Conservation (phyloP, 192 early-diverging fungal genomes). For the Phycomyces blakesleeanus region DNA sequence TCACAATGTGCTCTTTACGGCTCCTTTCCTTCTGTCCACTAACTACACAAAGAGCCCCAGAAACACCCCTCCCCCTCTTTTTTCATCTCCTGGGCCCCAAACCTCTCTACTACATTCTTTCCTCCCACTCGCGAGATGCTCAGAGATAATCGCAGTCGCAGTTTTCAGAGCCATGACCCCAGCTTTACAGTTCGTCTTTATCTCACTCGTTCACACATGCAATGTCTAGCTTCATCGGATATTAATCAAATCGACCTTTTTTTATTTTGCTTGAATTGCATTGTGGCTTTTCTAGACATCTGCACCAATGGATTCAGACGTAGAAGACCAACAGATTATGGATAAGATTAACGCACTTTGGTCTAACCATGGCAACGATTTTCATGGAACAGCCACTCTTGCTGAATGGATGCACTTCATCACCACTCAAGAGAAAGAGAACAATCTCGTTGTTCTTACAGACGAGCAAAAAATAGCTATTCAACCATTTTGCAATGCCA, state of each 20-base stretch:
- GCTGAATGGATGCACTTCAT: constrained; percentile 14
- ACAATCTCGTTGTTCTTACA: constrained; percentile 20
- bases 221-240: too few relatives aligned
- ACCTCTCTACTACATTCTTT: neutral
- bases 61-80: neutral
- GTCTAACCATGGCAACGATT: neutral
- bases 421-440: constrained; percentile 16
- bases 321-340: constrained; percentile 1
- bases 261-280: too few relatives aligned
- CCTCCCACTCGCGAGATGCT: neutral
- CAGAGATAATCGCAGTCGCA: neutral
- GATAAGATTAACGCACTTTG: neutral
- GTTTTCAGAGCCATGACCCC: neutral
- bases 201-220: neutral
- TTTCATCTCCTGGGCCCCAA: neutral
- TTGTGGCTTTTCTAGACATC: neutral
- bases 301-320: neutral
- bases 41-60: too few relatives aligned
- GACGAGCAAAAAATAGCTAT: constrained; percentile 20
- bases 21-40: too few relatives aligned
- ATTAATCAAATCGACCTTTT: too few relatives aligned
- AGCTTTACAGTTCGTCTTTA: neutral
- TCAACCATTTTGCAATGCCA: constrained; percentile 19
- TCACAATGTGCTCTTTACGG: too few relatives aligned
- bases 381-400: constrained; percentile 3